Percentiles rank a stretch among this genome's conserved stretches.
Evolutionary conservation across 2,329 filamentous ascomycete species (phyloP).

Genomic region (Fusarium oxysporum): DNA sequence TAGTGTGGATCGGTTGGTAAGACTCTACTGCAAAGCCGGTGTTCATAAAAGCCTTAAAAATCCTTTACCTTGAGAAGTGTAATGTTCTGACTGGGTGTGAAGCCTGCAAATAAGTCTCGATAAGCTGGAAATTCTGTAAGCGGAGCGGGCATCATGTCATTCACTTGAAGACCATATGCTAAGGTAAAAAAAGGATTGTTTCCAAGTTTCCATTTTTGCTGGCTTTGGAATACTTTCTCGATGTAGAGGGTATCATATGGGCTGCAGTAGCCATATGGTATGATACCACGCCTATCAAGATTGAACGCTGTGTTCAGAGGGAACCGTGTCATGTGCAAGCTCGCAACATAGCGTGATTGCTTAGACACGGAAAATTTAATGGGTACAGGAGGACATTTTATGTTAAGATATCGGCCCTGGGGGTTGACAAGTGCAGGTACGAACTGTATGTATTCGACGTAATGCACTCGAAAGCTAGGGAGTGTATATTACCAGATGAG

Average conservation of each 20-base stretch:
- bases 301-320: neutral
- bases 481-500: neutral
- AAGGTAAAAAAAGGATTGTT: neutral
- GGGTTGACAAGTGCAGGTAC: neutral
- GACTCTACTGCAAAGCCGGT: neutral
- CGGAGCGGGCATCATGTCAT: neutral
- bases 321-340: neutral
- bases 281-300: neutral
- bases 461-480: neutral
- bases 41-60: neutral
- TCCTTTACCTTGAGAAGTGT: neutral
- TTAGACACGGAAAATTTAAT: neutral
- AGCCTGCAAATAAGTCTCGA: neutral
- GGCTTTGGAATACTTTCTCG: neutral
- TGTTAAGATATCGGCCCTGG: neutral
- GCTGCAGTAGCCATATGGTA: neutral
- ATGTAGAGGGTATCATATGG: neutral
- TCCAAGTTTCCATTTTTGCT: neutral
- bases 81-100: neutral
- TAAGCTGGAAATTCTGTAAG: neutral
- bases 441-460: neutral
- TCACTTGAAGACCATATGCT: neutral
- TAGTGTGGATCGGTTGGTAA: neutral
- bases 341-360: neutral
- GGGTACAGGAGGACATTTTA: neutral